A percentile compares a stretch with the other conserved stretches of the same genome.
These are phyloP conservation scores for Phoma sp. DNA, from an alignment of 2,329 filamentous ascomycete genomes.

Conservation along the genomic window DNA sequence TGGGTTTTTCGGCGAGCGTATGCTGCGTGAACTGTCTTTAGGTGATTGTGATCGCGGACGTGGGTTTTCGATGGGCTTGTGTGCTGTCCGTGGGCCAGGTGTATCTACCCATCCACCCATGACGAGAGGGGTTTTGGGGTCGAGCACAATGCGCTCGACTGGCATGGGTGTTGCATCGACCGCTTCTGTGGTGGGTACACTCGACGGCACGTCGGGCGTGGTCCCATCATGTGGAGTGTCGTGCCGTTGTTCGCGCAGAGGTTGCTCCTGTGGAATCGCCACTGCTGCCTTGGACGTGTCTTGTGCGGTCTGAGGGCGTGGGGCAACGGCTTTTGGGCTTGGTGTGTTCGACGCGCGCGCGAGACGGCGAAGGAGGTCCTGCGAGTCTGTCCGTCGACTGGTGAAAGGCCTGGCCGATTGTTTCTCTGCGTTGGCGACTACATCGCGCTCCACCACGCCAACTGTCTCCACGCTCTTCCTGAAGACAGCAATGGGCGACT, in stretches of 20 bases:
- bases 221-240: conserved; percentile 13
- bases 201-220: conserved; percentile 9
- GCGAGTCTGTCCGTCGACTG: conserved; percentile 53
- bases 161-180: conserved; percentile 42
- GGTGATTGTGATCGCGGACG: conserved; percentile 27
- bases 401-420: conserved; percentile 33
- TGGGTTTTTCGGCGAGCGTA: conserved; percentile 19
- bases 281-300: conserved; percentile 4
- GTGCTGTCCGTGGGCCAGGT: conserved; percentile 43
- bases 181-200: conserved; percentile 14
- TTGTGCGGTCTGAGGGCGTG: conserved; percentile 30
- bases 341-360: conserved; percentile 58
- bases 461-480: conserved; percentile 45
- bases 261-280: not conserved
- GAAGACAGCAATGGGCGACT: conserved; percentile 45
- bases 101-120: conserved; percentile 60
- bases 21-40: conserved; percentile 21
- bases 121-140: conserved; percentile 54
- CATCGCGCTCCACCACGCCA: conserved; percentile 37
- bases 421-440: conserved; percentile 31
- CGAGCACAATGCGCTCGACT: conserved; percentile 26
- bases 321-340: conserved; percentile 46
- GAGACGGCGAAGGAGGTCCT: conserved; percentile 55
- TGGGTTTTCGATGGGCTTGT: conserved; percentile 14
- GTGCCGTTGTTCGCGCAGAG: conserved; percentile 15